Evolutionary conservation across 768 basidiomycete species (phyloP).

Genomic region (Agrocybe chaxingu): DNA sequence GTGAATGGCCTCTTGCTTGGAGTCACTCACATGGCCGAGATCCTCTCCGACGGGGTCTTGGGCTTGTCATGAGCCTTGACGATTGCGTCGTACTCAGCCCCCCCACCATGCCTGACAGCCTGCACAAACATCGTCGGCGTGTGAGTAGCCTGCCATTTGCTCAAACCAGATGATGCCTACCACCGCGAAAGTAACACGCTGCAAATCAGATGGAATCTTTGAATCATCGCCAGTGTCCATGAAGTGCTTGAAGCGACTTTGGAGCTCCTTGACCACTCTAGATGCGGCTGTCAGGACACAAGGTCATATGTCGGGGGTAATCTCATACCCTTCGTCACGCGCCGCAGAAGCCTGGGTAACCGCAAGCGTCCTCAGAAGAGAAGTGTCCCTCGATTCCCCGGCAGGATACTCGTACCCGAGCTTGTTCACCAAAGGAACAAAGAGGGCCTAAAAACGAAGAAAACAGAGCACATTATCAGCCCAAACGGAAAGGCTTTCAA

Average conservation of each 20-base stretch:
- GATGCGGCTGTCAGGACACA: slow-evolving; percentile 1
- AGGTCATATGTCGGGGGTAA: neutral
- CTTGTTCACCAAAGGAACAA: slow-evolving; percentile 71
- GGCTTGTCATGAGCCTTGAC: slow-evolving; percentile 68
- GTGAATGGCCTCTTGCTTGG: neutral
- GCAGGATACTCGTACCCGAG: slow-evolving; percentile 75
- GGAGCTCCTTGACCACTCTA: slow-evolving; percentile 76
- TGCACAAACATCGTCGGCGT: slow-evolving; percentile 18
- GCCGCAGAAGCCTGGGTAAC: slow-evolving; percentile 47
- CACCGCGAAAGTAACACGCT: slow-evolving; percentile 47
- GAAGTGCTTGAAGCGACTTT: slow-evolving; percentile 67
- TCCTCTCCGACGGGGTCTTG: slow-evolving; percentile 69
- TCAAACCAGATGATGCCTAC: slow-evolving; percentile 30
- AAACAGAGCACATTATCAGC: neutral
- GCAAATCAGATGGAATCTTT: slow-evolving; percentile 77
- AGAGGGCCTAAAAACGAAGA: slow-evolving; percentile 42
- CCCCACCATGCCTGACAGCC: slow-evolving; percentile 75
- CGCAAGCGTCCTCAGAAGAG: slow-evolving; percentile 72
- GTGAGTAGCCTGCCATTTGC: neutral
- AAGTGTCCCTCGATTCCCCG: slow-evolving; percentile 63
- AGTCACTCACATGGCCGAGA: slow-evolving; percentile 60
- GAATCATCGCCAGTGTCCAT: slow-evolving; percentile 72
- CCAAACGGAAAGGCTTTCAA: neutral
- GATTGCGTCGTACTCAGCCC: slow-evolving; percentile 70
- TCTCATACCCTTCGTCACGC: slow-evolving; percentile 23